Evolutionary conservation across 495 filamentous ascomycete genomes (phyloP), one percentile per base, ranked within the genome.

Genomic region (Achaetomiella virescens): DNA sequence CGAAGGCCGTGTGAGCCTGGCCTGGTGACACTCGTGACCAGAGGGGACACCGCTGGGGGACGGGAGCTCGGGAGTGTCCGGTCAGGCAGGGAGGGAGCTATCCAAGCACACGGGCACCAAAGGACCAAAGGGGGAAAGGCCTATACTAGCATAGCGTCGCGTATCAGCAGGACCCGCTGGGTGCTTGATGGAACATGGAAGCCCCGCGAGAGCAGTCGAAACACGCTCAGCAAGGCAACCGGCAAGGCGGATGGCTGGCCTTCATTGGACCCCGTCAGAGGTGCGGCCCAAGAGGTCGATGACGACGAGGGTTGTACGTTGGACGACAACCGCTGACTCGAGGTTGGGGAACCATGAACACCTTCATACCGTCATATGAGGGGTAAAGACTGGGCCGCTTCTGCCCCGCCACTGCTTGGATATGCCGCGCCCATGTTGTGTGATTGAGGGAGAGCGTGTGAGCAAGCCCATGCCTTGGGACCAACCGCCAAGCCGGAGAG

Each of bases 61-160:
- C 27, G 27, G 46, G 18, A 21, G 35, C 25, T 31, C 45, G 45
- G 57, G 46, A 53, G 41, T 29, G 43, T 35, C 43, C 43, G 59
- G 45, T 42, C n/a, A n/a, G n/a, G n/a, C 29, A 46, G 17, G 55
- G 40, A 27, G 21, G 36, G 14, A 48, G 41, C 55, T 31, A 36
- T 52, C 52, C 38, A 37, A 59, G 55, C 52, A 56, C 57, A 58
- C 59, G 58, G 56, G 52, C 59, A 31, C 36, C 35, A 44, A 45
- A 11, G n/a, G n/a, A n/a, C n/a, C n/a, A n/a, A n/a, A n/a, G n/a
- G n/a, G n/a, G 52, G 22, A 22, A 14, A 63, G 55, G 55, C 48
- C 54, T 62, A 41, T 54, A 61, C 50, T 65, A 29, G 54, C 60
- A 62, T 53, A 63, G 54, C 56, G 58, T 58, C 57, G 62, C 59